A percentile compares a stretch with the other conserved stretches of the same genome.
phyloP scores from a whole-genome alignment of 805 yeast species.

The Tetrapisispora pingtungensis region DNA sequence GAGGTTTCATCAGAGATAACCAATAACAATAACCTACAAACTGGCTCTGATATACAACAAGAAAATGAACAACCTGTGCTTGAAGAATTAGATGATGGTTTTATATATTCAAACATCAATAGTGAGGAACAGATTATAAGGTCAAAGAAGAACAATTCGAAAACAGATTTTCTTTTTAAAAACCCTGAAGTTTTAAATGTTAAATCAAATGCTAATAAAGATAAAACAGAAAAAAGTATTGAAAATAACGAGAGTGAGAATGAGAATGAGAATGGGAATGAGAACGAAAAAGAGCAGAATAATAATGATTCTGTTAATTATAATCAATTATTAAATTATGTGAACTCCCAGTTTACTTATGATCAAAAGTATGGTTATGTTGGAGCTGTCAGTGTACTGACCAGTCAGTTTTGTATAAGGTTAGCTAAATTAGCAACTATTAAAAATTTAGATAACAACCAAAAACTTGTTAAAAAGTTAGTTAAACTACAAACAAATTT shows the following conservation, averaged over 20 bases:
- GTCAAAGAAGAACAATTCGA: conserved; percentile 43
- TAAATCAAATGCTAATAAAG: no score
- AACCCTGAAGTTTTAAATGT: conserved; percentile 14
- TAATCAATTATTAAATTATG: background rate
- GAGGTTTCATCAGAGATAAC: background rate
- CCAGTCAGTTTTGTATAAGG: conserved; percentile 74
- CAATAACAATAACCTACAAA: no score
- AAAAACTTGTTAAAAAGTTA: conserved; percentile 46
- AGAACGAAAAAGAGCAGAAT: no score
- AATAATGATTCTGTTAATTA: background rate
- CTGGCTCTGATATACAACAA: no score
- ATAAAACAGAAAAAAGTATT: no score
- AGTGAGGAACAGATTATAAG: conserved; percentile 77
- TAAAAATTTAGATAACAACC: conserved; percentile 36
- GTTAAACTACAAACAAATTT: conserved; percentile 64
- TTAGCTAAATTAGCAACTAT: conserved; percentile 49
- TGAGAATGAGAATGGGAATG: background rate
- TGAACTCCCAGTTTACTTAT: conserved; percentile 42
- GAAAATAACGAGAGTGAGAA: background rate
- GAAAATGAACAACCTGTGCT: background rate
- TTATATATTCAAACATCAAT: conserved; percentile 78
- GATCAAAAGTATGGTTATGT: conserved; percentile 86
- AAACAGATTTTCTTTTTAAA: conserved; percentile 46
- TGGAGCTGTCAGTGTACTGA: conserved; percentile 67
- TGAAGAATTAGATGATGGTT: conserved; percentile 9